Evolutionary conservation across 148 eudicot species (phyloP).

Genomic region (Amaranthus cruentus): DNA sequence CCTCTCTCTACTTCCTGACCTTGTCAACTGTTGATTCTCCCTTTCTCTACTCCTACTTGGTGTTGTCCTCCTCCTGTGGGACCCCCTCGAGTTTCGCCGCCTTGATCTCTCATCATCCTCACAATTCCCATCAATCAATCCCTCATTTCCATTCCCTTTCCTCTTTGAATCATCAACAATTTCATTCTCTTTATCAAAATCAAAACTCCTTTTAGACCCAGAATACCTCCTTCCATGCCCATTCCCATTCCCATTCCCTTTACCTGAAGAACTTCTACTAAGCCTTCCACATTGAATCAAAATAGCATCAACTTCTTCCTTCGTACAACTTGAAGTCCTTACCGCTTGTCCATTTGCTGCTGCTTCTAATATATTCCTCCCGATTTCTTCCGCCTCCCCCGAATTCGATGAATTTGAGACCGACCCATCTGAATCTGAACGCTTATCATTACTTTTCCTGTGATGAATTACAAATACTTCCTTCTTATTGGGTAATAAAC

Average conservation of each 20-base stretch:
- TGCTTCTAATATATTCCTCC: conserved; percentile 25
- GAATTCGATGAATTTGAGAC: conserved; percentile 2
- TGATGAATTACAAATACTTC: conserved; percentile 61
- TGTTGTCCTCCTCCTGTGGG: conserved; percentile 53
- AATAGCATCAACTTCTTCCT: conserved; percentile 88
- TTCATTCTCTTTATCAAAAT: conserved; percentile 61
- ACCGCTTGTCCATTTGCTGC: conserved; percentile 36
- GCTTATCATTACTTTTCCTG: conserved; percentile 55
- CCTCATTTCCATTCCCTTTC: conserved; percentile 15
- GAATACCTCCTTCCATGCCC: conserved; percentile 49
- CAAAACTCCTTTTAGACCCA: conserved; percentile 87
- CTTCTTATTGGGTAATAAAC: conserved; percentile 29
- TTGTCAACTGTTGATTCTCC: conserved; percentile 29
- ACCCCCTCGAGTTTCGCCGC: conserved; percentile 47
- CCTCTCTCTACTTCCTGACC: conserved; percentile 64
- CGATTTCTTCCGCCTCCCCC: conserved; percentile 6
- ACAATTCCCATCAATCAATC: conserved; percentile 6
- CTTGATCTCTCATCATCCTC: conserved; percentile 33
- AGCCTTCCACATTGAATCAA: conserved; percentile 87
- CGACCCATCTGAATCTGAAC: conserved; percentile 23
- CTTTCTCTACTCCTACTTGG: conserved; percentile 89
- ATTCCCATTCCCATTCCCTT: conserved; percentile 37
- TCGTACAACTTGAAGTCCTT: conserved; percentile 88
- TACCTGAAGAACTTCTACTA: conserved; percentile 75
- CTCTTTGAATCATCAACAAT: conserved; percentile 3